phyloP scores from a whole-genome alignment of 192 early-diverging fungal genomes.

The Chytriomyces hyalinus region DNA sequence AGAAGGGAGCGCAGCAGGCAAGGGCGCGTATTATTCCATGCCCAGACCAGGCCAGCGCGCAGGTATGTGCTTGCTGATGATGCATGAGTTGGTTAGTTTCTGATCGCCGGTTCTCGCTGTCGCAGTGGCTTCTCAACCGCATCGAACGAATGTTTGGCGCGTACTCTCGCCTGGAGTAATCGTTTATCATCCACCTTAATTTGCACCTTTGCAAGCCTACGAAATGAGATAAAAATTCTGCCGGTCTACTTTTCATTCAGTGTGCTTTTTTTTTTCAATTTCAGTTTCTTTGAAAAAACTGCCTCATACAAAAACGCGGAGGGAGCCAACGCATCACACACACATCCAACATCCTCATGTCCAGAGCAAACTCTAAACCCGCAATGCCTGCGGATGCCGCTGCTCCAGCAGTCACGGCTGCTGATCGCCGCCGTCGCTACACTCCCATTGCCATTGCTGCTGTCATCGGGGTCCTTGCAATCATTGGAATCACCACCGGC shows the following conservation, averaged over 20 bases:
- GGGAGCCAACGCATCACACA: too few relatives aligned
- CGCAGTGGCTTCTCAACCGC: slow-evolving; percentile 33
- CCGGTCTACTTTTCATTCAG: too few relatives aligned
- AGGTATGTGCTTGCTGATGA: slow-evolving; percentile 33
- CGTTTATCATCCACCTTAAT: too few relatives aligned
- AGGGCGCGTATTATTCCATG: slow-evolving; percentile 49
- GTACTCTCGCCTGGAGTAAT: slow-evolving; percentile 12
- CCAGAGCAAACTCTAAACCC: too few relatives aligned
- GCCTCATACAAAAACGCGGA: too few relatives aligned
- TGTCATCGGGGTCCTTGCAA: not conserved
- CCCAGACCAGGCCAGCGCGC: slow-evolving; percentile 44
- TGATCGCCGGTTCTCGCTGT: not conserved
- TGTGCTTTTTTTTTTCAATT: too few relatives aligned
- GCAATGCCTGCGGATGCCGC: too few relatives aligned
- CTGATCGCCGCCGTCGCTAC: not conserved
- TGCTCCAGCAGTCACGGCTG: too few relatives aligned
- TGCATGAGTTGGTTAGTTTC: not conserved
- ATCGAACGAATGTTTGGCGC: slow-evolving; percentile 41
- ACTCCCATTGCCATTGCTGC: not conserved
- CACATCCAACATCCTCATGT: too few relatives aligned
- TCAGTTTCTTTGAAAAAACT: too few relatives aligned
- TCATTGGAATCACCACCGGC: not conserved
- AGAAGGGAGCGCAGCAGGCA: slow-evolving; percentile 40
- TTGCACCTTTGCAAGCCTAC: too few relatives aligned
- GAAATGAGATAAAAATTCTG: too few relatives aligned